Evolutionary conservation across 306 rosid species (phyloP).

Genomic region (Prosopis cineraria): DNA sequence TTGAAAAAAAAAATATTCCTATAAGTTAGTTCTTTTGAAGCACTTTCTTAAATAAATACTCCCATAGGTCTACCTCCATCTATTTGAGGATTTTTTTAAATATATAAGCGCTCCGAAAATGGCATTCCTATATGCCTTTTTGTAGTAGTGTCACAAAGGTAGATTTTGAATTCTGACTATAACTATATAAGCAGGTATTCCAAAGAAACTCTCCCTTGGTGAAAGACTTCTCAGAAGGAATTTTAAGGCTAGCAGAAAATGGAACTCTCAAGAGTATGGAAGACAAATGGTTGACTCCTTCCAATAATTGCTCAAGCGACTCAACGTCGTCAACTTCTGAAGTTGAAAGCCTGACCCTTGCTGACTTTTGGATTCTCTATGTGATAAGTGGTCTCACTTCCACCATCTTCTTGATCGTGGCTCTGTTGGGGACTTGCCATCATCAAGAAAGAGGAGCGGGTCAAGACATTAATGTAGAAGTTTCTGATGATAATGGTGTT

Average conservation of each 20-base stretch:
- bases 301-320: constrained; percentile 35
- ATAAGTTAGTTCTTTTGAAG: too few relatives aligned
- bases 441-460: too few relatives aligned
- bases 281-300: constrained; percentile 42
- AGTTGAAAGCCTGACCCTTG: constrained; percentile 41
- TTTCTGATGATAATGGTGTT: not conserved
- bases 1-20: too few relatives aligned
- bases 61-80: too few relatives aligned
- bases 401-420: constrained; percentile 40
- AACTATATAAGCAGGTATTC: constrained; percentile 62
- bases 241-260: constrained; percentile 45
- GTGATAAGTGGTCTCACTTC: constrained; percentile 47
- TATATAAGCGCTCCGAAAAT: too few relatives aligned
- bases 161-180: too few relatives aligned
- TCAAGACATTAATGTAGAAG: not conserved
- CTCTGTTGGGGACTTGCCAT: not conserved
- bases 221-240: constrained; percentile 57
- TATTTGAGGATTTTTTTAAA: too few relatives aligned
- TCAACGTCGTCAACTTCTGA: constrained; percentile 14
- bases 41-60: too few relatives aligned
- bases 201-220: constrained; percentile 59
- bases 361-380: constrained; percentile 53
- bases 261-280: constrained; percentile 42
- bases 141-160: too few relatives aligned
- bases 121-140: too few relatives aligned